These are phyloP conservation scores for Aspergillus nidulans DNA, from an alignment of 495 filamentous ascomycete genomes.

Conservation along the genomic window DNA sequence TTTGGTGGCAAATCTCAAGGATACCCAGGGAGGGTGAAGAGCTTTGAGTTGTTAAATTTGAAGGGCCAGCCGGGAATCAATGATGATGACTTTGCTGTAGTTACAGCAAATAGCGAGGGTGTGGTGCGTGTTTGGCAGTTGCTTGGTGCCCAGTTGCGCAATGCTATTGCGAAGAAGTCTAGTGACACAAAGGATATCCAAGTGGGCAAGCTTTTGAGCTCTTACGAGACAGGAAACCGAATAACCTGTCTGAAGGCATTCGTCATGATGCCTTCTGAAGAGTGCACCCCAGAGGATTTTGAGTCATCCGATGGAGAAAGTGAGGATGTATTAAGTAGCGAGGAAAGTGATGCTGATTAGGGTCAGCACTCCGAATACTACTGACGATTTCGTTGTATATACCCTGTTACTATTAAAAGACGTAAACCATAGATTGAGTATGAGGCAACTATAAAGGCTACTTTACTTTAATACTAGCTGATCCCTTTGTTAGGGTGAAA, in stretches of 20 bases:
- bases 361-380: neutral
- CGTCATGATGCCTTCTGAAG: constrained; percentile 58
- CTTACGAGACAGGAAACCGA: constrained; percentile 78
- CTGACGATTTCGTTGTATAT: constrained; percentile 14
- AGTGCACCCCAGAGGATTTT: constrained; percentile 30
- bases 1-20: constrained; percentile 69
- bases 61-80: constrained; percentile 30
- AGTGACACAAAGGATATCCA: constrained; percentile 34
- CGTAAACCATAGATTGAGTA: neutral
- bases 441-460: neutral
- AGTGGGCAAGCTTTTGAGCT: constrained; percentile 68
- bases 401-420: constrained; percentile 9
- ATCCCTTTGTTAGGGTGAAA: neutral
- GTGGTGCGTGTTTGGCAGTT: constrained; percentile 71
- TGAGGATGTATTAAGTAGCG: constrained; percentile 37
- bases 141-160: constrained; percentile 25
- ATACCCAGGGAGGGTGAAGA: constrained; percentile 73
- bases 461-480: neutral
- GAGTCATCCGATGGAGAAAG: constrained; percentile 35
- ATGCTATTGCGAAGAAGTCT: constrained; percentile 19
- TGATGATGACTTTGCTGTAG: constrained; percentile 50
- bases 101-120: constrained; percentile 80
- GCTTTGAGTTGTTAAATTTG: constrained; percentile 64
- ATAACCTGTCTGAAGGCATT: constrained; percentile 89
- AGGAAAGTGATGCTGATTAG: constrained; percentile 43